Evolutionary conservation across 352 stramenopile genomes (phyloP).

Genomic region (Plasmopara halstedii): DNA sequence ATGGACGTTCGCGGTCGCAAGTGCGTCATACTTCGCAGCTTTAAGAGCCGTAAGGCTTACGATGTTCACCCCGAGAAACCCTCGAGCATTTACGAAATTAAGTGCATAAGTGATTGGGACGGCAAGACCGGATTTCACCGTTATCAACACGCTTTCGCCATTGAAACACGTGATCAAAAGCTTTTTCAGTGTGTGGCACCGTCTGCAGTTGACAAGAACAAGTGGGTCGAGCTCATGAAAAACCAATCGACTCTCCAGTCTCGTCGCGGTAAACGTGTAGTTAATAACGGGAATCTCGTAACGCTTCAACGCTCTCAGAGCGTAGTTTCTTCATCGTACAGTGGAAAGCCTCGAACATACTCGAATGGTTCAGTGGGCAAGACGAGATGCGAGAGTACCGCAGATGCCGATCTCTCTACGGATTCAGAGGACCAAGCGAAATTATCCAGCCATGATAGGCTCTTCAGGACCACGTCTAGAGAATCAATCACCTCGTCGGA

Average conservation of each 20-base stretch:
- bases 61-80: slow-evolving; percentile 39
- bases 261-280: slow-evolving; percentile 13
- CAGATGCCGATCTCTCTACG: slow-evolving; percentile 15
- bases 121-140: slow-evolving; percentile 68
- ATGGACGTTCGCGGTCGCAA: slow-evolving; percentile 35
- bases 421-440: slow-evolving; percentile 16
- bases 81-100: slow-evolving; percentile 47
- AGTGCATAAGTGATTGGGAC: slow-evolving; percentile 71
- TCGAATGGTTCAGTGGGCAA: slow-evolving; percentile 12
- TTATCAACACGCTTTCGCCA: slow-evolving; percentile 61
- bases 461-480: slow-evolving; percentile 34
- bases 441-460: slow-evolving; percentile 18
- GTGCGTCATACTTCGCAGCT: slow-evolving; percentile 65
- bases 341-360: slow-evolving; percentile 16
- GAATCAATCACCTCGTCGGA: slow-evolving; percentile 17
- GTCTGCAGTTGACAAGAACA: slow-evolving; percentile 34
- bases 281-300: slow-evolving; percentile 20
- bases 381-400: slow-evolving; percentile 10
- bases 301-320: slow-evolving; percentile 19
- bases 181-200: slow-evolving; percentile 69
- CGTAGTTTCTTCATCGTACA: slow-evolving; percentile 9
- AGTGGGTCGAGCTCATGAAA: slow-evolving; percentile 62
- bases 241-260: slow-evolving; percentile 20
- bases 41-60: slow-evolving; percentile 49
- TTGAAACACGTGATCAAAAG: slow-evolving; percentile 69